Evolutionary conservation across 2,329 filamentous ascomycete species (phyloP).

Genomic region (Blastomyces emzantsi): DNA sequence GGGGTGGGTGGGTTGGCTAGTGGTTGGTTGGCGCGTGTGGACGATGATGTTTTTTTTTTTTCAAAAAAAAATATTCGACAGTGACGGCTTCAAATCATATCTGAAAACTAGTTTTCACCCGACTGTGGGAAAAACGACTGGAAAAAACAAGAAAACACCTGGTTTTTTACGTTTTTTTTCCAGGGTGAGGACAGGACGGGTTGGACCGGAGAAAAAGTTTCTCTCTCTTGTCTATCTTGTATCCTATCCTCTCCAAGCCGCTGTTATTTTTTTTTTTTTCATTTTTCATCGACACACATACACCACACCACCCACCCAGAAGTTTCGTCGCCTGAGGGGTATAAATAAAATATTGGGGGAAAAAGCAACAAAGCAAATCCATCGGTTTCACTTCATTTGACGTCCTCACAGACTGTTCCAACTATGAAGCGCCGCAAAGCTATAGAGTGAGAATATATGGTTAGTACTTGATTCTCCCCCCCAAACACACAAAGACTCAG

Average conservation of each 20-base stretch:
- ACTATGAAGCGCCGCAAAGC: conserved; percentile 36
- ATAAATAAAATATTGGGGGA: conserved; percentile 26
- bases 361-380: conserved; percentile 22
- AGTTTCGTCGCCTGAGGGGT: conserved; percentile 29
- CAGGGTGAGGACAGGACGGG: too few relatives aligned
- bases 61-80: too few relatives aligned
- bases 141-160: too few relatives aligned
- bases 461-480: background rate
- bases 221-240: too few relatives aligned
- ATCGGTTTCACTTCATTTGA: background rate
- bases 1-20: too few relatives aligned
- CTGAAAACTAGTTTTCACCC: too few relatives aligned
- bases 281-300: background rate
- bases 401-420: background rate
- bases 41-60: too few relatives aligned
- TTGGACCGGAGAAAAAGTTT: too few relatives aligned
- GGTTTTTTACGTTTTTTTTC: too few relatives aligned
- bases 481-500: background rate
- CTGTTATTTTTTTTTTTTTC: background rate
- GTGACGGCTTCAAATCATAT: too few relatives aligned
- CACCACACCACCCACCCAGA: background rate
- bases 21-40: too few relatives aligned
- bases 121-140: too few relatives aligned
- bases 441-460: conserved; percentile 13
- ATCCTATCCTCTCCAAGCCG: background rate